phyloP scores from a whole-genome alignment of 306 rosid species.

The Lagenaria siceraria region DNA sequence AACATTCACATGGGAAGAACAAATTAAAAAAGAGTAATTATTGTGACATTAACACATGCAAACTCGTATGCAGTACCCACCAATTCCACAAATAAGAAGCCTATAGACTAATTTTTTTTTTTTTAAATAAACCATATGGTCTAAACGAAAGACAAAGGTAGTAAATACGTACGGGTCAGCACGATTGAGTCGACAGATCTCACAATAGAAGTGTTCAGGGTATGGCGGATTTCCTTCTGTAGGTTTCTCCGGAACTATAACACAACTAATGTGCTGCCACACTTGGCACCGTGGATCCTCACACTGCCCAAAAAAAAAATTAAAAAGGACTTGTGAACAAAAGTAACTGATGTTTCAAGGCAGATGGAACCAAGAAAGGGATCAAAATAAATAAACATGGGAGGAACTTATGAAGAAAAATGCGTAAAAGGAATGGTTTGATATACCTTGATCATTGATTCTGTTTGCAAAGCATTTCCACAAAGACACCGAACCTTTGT shows the following conservation, averaged over 20 bases:
- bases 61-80: background rate
- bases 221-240: conserved; percentile 50
- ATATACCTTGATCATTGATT: conserved; percentile 71
- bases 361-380: background rate
- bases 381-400: background rate
- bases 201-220: conserved; percentile 80
- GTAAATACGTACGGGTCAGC: conserved; percentile 84
- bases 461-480: conserved; percentile 70
- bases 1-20: background rate
- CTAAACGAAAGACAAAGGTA: background rate
- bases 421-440: background rate
- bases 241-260: conserved; percentile 80
- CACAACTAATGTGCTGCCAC: conserved; percentile 93
- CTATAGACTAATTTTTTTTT: background rate
- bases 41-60: background rate
- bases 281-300: conserved; percentile 74
- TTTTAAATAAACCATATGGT: background rate
- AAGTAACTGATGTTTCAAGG: background rate
- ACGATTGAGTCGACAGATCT: conserved; percentile 80
- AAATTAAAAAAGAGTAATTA: background rate
- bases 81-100: background rate
- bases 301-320: conserved; percentile 50
- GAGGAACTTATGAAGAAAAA: background rate
- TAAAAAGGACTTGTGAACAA: background rate
- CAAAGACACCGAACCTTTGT: conserved; percentile 82